Conservation (phyloP, 2,329 filamentous ascomycete genomes). For the Paraphaeosphaeria minitans region DNA sequence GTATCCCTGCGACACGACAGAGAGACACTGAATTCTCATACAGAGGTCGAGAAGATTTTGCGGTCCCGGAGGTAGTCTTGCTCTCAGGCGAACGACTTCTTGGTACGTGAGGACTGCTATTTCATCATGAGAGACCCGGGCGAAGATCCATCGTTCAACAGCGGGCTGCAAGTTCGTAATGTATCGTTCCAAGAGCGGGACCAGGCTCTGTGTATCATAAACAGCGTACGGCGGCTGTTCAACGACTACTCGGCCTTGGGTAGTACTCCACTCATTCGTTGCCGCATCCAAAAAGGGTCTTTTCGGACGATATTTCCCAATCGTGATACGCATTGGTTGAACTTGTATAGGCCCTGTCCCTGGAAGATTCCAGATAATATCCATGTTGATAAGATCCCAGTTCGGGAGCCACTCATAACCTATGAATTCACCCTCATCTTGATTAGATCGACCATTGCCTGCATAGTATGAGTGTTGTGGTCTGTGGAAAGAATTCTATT, state of each 20-base stretch:
- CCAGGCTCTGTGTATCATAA: slow-evolving; percentile 38
- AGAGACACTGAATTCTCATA: slow-evolving; percentile 42
- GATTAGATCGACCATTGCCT: slow-evolving; percentile 45
- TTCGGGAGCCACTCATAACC: slow-evolving; percentile 36
- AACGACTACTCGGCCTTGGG: slow-evolving; percentile 32
- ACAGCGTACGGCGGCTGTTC: slow-evolving; percentile 43
- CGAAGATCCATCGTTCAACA: slow-evolving; percentile 41
- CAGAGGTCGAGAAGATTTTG: slow-evolving; percentile 34
- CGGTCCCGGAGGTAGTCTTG: slow-evolving; percentile 20
- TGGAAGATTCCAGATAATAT: slow-evolving; percentile 43
- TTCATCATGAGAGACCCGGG: slow-evolving; percentile 35
- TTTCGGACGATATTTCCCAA: slow-evolving; percentile 36
- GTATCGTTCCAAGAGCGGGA: slow-evolving; percentile 34
- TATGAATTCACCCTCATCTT: slow-evolving; percentile 40
- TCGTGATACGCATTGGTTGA: slow-evolving; percentile 31
- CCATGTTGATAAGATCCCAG: slow-evolving; percentile 35
- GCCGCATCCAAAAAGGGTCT: slow-evolving; percentile 36
- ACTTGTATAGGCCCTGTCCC: slow-evolving; percentile 38
- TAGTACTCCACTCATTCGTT: slow-evolving; percentile 37
- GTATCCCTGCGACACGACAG: slow-evolving; percentile 45
- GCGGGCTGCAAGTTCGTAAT: slow-evolving; percentile 32
- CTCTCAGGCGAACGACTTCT: slow-evolving; percentile 39
- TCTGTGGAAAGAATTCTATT: not conserved
- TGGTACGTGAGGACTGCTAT: slow-evolving; percentile 37
- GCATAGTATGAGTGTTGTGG: slow-evolving; percentile 14